A percentile compares a stretch with the other conserved stretches of the same genome.
Conservation (phyloP, 805 yeast genomes). For the Ogataea chonburiensis region DNA sequence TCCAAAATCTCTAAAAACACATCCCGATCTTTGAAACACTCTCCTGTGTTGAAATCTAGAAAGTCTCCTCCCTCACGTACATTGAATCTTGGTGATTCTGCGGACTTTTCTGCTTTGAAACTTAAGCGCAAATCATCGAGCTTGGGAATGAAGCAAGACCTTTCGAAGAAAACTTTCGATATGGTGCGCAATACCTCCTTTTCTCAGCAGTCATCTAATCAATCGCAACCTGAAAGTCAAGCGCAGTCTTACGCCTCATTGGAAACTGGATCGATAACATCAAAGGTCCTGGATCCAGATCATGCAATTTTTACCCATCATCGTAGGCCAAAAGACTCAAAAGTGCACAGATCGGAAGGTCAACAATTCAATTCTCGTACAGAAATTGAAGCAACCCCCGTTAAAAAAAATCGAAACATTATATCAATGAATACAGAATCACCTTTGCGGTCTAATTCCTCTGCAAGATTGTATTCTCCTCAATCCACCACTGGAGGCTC, state of each 20-base stretch:
- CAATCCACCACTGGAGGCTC: too few relatives aligned
- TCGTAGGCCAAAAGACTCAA: not conserved
- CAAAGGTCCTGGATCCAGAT: not conserved
- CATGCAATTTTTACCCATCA: constrained; percentile 2
- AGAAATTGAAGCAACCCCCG: constrained; percentile 33
- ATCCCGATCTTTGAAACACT: too few relatives aligned
- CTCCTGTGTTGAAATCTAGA: constrained; percentile 7
- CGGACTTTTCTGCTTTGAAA: constrained; percentile 20
- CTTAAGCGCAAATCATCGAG: constrained; percentile 28
- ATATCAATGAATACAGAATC: not conserved
- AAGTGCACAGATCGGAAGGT: not conserved
- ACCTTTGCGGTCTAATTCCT: too few relatives aligned
- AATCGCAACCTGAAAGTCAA: constrained; percentile 10
- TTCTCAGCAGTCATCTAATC: constrained; percentile 7
- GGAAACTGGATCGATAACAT: too few relatives aligned
- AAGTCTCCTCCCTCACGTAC: too few relatives aligned
- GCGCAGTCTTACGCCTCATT: constrained; percentile 21
- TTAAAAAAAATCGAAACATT: constrained; percentile 15
- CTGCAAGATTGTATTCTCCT: too few relatives aligned
- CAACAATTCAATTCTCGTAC: constrained; percentile 10
- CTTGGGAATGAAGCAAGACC: constrained; percentile 19
- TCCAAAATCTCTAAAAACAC: constrained; percentile 12
- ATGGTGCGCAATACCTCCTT: constrained; percentile 31
- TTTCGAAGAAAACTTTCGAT: constrained; percentile 34
- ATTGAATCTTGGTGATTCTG: constrained; percentile 1